Conservation (phyloP, 1,284 basidiomycete species). For the Serendipita sp. region DNA sequence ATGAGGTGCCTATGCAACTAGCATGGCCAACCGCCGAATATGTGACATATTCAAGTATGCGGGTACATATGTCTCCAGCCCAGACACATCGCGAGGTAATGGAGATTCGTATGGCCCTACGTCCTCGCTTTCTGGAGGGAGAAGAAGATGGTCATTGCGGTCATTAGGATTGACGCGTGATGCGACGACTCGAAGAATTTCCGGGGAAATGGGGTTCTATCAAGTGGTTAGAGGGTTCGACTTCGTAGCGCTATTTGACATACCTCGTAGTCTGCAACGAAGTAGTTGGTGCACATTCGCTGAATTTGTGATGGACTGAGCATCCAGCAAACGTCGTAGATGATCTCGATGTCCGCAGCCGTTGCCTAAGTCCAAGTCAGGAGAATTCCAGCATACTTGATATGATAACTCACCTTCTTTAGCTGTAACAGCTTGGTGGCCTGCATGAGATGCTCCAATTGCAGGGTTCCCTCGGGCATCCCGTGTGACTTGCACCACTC, state of each 20-base stretch:
- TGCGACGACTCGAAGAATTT: slow-evolving; percentile 92
- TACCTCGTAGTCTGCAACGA: slow-evolving; percentile 96
- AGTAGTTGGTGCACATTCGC: slow-evolving; percentile 96
- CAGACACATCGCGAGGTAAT: slow-evolving; percentile 73
- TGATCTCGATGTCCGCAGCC: slow-evolving; percentile 90
- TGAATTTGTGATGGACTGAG: slow-evolving; percentile 98
- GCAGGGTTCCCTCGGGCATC: slow-evolving; percentile 97
- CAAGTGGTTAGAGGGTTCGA: slow-evolving; percentile 10
- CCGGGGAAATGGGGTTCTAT: slow-evolving; percentile 88
- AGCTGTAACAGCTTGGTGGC: slow-evolving; percentile 96
- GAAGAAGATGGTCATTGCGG: slow-evolving; percentile 85
- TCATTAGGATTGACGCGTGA: slow-evolving; percentile 88
- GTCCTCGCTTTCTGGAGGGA: slow-evolving; percentile 90
- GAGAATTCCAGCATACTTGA: not conserved
- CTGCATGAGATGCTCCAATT: slow-evolving; percentile 98
- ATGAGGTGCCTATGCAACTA: slow-evolving; percentile 46
- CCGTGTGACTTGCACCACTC: slow-evolving; percentile 97
- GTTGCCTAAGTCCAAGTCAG: slow-evolving; percentile 45
- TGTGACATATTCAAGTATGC: slow-evolving; percentile 77
- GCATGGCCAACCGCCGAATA: slow-evolving; percentile 63
- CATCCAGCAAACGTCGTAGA: slow-evolving; percentile 99
- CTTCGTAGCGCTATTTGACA: slow-evolving; percentile 13
- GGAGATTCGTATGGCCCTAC: slow-evolving; percentile 85
- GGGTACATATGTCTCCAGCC: slow-evolving; percentile 77
- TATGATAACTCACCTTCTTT: slow-evolving; percentile 66